Base-by-base conservation (phyloP, 352 stramenopile species). In the Globisporangium canariense region DNA sequence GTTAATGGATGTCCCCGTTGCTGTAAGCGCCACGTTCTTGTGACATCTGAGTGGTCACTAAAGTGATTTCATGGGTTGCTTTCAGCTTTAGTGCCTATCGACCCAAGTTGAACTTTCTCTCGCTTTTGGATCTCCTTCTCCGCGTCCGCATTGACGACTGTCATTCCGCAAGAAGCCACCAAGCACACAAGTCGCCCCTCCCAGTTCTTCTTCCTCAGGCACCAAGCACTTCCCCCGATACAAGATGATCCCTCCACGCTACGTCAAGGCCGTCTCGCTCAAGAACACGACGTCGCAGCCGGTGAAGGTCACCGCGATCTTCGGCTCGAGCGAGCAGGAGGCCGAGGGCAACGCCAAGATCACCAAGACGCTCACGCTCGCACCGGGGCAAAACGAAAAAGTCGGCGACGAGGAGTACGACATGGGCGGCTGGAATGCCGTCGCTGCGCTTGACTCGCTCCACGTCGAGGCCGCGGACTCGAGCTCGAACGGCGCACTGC, bases 391-490 rank as follows among this genome's bases (percentile, higher is more conserved):
- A 0, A 70, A 77, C 34, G 62, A 59, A 5, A 76, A 41, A 28
- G 67, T 93, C 43, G 71, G 76, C 38, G 83, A 90, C 62, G 76
- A 88, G 61, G 72, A 83, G 69, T 93, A 88, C 74, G 75, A 94
- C 74, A 94, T 94, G 86, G 86, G 75, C 61, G 71, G 74, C 40
- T 93, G 79, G 80, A 90, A 74, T 50, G 82, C 81, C 4, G 70
- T 84, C 38, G 84, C 83, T 8, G 72, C 82, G 53, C 67, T 94
- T 18, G 70, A 74, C 57, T 78, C 79, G 41, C 54, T 94, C 13
- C 65, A 90, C 34, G 83, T 90, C 6, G 73, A 87, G 58, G 67
- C 79, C 32, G 68, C 60, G 1, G 71, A 52, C 4, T 68, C 68
- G 14, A 68, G 30, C 18, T 41, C 52, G 28, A 36, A 66, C 11